These are phyloP conservation scores for Monilinia aucupariae DNA, from an alignment of 2,329 filamentous ascomycete species.

Conservation along the genomic window DNA sequence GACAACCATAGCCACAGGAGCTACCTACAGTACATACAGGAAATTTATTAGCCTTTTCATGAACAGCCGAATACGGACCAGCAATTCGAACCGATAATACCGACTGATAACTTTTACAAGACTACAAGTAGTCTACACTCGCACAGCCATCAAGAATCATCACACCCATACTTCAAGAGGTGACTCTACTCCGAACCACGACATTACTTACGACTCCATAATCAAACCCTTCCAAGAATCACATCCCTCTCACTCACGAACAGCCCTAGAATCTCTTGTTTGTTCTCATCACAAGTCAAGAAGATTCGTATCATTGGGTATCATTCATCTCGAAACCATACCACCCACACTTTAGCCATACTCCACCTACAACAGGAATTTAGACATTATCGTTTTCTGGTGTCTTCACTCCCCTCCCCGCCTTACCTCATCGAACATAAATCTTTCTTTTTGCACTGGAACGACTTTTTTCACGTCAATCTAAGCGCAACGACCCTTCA, in stretches of 20 bases:
- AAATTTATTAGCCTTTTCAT: background rate
- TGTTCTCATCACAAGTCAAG: background rate
- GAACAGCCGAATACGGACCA: background rate
- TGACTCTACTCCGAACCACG: background rate
- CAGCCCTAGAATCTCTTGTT: background rate
- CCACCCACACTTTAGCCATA: background rate
- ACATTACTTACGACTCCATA: background rate
- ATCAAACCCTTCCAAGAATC: background rate
- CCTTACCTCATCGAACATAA: background rate
- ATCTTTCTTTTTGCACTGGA: background rate
- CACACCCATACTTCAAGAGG: background rate
- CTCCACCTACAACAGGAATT: background rate
- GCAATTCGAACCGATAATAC: background rate
- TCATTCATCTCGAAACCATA: background rate
- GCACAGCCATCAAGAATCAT: background rate
- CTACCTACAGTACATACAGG: background rate
- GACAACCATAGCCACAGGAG: background rate
- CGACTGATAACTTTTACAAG: background rate
- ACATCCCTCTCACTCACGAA: background rate
- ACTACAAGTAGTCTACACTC: background rate
- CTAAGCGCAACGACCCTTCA: constrained; percentile 4
- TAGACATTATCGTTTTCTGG: background rate
- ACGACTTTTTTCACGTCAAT: constrained; percentile 5
- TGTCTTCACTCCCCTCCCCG: background rate
- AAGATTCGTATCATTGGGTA: background rate